Percentiles rank a stretch among this genome's conserved stretches.
Evolutionary conservation across 2,329 filamentous ascomycete genomes (phyloP).

Genomic region (Verticillium albo-atrum): DNA sequence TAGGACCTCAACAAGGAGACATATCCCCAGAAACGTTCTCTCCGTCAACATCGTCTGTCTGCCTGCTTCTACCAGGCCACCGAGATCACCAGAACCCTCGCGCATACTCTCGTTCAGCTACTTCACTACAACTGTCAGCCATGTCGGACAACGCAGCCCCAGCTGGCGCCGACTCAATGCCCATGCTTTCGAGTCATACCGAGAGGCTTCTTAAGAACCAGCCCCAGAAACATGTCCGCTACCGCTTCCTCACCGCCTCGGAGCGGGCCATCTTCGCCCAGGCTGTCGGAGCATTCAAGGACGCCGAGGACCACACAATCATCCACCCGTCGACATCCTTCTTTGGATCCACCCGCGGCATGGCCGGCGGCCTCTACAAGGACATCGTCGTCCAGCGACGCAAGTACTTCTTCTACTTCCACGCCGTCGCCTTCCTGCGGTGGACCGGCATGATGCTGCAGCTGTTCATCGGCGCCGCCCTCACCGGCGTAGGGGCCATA

Average conservation of each 20-base stretch:
- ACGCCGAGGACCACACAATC: slow-evolving; percentile 36
- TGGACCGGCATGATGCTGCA: slow-evolving; percentile 45
- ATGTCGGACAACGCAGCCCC: neutral
- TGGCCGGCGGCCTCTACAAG: slow-evolving; percentile 44
- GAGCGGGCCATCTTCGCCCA: slow-evolving; percentile 44
- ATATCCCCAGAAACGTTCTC: neutral
- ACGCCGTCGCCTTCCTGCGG: slow-evolving; percentile 33
- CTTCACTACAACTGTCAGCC: neutral
- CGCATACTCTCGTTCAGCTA: neutral
- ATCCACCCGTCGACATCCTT: slow-evolving; percentile 29
- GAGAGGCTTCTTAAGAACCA: neutral
- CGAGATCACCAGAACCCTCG: neutral
- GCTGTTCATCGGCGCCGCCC: slow-evolving; percentile 40
- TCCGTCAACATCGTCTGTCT: neutral
- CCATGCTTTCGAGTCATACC: neutral
- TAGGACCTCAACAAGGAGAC: neutral
- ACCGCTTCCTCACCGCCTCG: slow-evolving; percentile 35
- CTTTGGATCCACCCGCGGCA: slow-evolving; percentile 42
- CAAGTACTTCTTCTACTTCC: slow-evolving; percentile 40
- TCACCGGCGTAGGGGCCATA: slow-evolving; percentile 46
- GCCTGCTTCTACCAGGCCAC: neutral
- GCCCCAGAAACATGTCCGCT: slow-evolving; percentile 8
- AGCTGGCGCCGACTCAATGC: neutral
- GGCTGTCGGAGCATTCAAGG: slow-evolving; percentile 41
- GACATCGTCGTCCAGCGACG: slow-evolving; percentile 40